phyloP scores from a whole-genome alignment of 73 alveolate genomes.

The Stentor roeselii region DNA sequence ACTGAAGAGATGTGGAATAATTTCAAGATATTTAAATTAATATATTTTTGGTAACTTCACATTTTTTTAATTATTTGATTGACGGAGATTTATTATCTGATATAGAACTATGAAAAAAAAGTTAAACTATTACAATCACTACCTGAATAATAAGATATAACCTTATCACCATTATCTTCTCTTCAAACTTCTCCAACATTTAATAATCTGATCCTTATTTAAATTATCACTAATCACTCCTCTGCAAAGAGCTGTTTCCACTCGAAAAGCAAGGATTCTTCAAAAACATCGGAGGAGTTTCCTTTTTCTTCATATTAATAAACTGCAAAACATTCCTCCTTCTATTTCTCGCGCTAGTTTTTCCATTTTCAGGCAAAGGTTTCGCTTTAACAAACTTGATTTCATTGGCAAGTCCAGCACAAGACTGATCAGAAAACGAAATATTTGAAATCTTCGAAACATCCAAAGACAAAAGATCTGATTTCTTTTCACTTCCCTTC shows the following conservation, averaged over 20 bases:
- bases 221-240: no score
- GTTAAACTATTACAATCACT: no score
- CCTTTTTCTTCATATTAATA: neutral
- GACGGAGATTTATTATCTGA: no score
- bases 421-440: neutral
- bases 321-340: neutral
- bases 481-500: neutral
- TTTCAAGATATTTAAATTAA: no score
- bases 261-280: neutral
- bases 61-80: no score
- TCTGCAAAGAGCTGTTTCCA: neutral
- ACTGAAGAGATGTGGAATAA: no score
- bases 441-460: neutral
- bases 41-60: no score
- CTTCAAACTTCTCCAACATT: no score
- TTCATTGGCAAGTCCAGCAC: neutral
- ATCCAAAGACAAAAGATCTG: neutral
- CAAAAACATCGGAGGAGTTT: constrained; percentile 4
- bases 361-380: neutral
- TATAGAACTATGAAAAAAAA: no score
- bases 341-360: neutral
- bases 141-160: no score
- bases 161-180: no score
- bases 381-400: neutral
- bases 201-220: no score